Evolutionary conservation across 805 yeast species (phyloP).

Genomic region (Teunomyces barrocoloradensis): DNA sequence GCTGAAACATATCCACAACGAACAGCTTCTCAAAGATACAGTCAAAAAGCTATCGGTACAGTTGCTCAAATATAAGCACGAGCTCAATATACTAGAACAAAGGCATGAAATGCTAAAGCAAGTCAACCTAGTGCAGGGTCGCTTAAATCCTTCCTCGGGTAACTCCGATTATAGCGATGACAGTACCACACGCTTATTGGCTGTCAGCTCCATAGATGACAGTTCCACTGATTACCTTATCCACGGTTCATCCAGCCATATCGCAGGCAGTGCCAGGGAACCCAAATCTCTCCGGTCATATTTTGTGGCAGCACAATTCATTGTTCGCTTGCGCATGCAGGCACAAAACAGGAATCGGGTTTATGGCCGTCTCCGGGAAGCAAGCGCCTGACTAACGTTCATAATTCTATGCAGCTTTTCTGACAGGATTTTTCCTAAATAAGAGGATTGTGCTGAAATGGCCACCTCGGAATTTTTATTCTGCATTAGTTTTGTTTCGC

Average conservation of each 20-base stretch:
- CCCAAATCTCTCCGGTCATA: slow-evolving; percentile 10
- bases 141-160: not conserved
- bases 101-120: slow-evolving; percentile 6
- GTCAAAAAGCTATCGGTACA: slow-evolving; percentile 8
- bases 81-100: slow-evolving; percentile 6
- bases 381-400: not conserved
- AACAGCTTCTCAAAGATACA: slow-evolving; percentile 3
- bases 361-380: not conserved
- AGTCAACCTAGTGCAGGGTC: slow-evolving; percentile 1
- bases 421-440: not conserved
- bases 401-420: not conserved
- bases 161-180: not conserved
- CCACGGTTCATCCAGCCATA: not conserved
- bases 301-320: slow-evolving; percentile 13
- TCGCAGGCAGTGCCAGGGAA: not conserved
- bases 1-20: slow-evolving; percentile 1
- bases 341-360: slow-evolving; percentile 1
- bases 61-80: slow-evolving; percentile 7
- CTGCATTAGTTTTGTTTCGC: not conserved
- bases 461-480: not conserved
- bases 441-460: not conserved
- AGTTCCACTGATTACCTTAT: slow-evolving; percentile 5
- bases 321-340: slow-evolving; percentile 8
- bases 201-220: not conserved
- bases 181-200: not conserved